These are phyloP conservation scores for Amanita inopinata DNA, from an alignment of 768 basidiomycete genomes.

Conservation along the genomic window DNA sequence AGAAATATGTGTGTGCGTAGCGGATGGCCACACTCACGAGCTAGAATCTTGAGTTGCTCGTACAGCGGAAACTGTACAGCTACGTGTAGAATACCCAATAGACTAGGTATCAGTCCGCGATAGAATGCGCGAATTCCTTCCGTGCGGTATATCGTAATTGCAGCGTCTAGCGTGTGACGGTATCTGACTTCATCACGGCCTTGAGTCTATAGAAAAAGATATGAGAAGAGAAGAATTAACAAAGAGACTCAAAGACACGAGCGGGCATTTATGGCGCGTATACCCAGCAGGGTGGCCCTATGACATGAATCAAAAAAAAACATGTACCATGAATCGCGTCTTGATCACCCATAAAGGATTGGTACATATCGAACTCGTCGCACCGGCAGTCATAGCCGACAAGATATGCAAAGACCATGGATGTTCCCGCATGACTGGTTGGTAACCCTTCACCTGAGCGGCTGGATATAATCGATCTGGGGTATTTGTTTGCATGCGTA, in stretches of 20 bases:
- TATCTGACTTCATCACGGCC: constrained; percentile 70
- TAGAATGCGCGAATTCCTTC: constrained; percentile 91
- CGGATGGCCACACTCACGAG: too few relatives aligned
- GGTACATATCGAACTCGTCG: constrained; percentile 85
- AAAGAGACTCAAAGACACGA: too few relatives aligned
- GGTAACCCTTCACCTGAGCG: constrained; percentile 78
- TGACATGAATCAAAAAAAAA: neutral
- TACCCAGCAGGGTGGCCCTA: neutral
- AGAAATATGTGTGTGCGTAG: constrained; percentile 9
- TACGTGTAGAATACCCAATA: constrained; percentile 90
- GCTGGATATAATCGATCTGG: constrained; percentile 64
- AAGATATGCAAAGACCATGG: constrained; percentile 84
- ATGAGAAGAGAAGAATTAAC: constrained; percentile 1
- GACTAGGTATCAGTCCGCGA: constrained; percentile 84
- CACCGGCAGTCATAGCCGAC: constrained; percentile 95
- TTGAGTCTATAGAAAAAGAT: constrained; percentile 59
- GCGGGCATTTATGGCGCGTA: neutral
- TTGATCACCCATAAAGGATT: constrained; percentile 99
- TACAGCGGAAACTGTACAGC: constrained; percentile 97
- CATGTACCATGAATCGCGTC: constrained; percentile 89
- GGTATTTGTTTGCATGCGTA: constrained; percentile 10
- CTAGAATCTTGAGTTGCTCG: constrained; percentile 80
- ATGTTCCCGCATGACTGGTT: constrained; percentile 70
- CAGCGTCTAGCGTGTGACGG: constrained; percentile 84
- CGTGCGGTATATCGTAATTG: constrained; percentile 77